Percentiles rank a stretch among this genome's conserved stretches.
Evolutionary conservation across 495 filamentous ascomycete genomes (phyloP).

Genomic region (Penicillium pulvis): DNA sequence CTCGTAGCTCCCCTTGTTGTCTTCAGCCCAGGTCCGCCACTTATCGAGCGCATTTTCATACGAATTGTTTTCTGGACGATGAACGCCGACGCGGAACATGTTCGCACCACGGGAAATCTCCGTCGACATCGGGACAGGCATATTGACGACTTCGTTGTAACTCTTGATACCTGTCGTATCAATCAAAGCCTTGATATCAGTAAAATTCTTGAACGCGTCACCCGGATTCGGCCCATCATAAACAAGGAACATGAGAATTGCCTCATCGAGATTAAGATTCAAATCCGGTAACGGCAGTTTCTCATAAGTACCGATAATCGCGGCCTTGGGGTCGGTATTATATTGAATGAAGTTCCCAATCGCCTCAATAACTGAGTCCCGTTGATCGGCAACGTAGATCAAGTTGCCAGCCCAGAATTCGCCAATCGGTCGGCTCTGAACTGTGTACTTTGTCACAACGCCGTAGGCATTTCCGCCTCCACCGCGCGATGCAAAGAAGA

Average conservation of each 20-base stretch:
- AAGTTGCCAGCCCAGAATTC: constrained; percentile 35
- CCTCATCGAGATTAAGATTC: constrained; percentile 32
- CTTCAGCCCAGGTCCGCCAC: constrained; percentile 33
- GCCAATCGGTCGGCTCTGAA: constrained; percentile 29
- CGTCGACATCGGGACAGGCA: constrained; percentile 32
- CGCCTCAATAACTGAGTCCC: constrained; percentile 26
- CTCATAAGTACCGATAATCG: constrained; percentile 37
- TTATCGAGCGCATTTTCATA: constrained; percentile 25
- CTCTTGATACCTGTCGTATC: constrained; percentile 29
- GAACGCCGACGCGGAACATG: constrained; percentile 39
- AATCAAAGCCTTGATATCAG: constrained; percentile 28
- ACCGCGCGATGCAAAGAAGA: constrained; percentile 60
- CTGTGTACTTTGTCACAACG: constrained; percentile 42
- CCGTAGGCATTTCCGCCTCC: constrained; percentile 54
- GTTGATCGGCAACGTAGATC: constrained; percentile 30
- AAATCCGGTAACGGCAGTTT: constrained; percentile 28
- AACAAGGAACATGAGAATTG: constrained; percentile 39
- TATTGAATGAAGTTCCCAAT: constrained; percentile 35
- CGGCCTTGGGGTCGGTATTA: constrained; percentile 36
- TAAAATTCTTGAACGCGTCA: constrained; percentile 32
- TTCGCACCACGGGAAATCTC: constrained; percentile 33
- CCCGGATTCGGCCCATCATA: constrained; percentile 38
- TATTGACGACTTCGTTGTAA: constrained; percentile 34
- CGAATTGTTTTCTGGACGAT: constrained; percentile 27
- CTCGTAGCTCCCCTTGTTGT: constrained; percentile 32